A percentile compares a stretch with the other conserved stretches of the same genome.
Evolutionary conservation across 352 stramenopile genomes (phyloP).

Genomic region (Globisporangium uncinulatum): DNA sequence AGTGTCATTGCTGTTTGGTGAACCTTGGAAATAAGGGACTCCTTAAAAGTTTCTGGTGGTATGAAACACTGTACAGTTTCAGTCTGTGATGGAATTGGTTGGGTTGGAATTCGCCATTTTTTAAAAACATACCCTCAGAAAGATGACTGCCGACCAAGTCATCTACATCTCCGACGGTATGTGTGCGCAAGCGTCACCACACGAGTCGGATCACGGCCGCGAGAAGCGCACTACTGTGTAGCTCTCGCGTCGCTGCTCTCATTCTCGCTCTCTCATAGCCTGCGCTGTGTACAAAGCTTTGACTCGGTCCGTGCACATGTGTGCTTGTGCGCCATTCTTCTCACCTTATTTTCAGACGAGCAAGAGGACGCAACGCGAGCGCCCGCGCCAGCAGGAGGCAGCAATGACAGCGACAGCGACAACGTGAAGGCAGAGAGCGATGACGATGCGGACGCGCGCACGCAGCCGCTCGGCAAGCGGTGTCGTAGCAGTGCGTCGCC

Average conservation of each 20-base stretch:
- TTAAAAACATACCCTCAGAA: neutral
- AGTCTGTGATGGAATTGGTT: neutral
- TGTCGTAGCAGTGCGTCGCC: neutral
- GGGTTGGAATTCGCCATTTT: neutral
- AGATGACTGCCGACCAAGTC: slow-evolving; percentile 19
- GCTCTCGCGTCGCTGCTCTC: neutral
- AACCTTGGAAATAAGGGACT: too few species aligned
- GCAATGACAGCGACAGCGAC: slow-evolving; percentile 6
- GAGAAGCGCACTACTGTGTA: neutral
- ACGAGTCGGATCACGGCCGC: neutral
- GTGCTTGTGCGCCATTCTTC: too few species aligned
- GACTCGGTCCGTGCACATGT: neutral
- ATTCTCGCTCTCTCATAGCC: neutral
- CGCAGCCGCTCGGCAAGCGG: neutral
- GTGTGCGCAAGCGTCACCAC: neutral
- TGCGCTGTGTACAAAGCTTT: neutral
- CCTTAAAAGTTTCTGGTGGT: too few species aligned
- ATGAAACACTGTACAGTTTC: neutral
- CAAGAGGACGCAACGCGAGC: slow-evolving; percentile 1
- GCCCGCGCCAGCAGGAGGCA: neutral
- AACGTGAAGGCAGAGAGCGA: slow-evolving; percentile 2
- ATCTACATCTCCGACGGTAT: slow-evolving; percentile 52
- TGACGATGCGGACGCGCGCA: neutral
- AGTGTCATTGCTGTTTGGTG: too few species aligned
- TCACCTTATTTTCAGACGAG: slow-evolving; percentile 2